Evolutionary conservation across 2,329 filamentous ascomycete species (phyloP).

Genomic region (Colletotrichum sublineola): DNA sequence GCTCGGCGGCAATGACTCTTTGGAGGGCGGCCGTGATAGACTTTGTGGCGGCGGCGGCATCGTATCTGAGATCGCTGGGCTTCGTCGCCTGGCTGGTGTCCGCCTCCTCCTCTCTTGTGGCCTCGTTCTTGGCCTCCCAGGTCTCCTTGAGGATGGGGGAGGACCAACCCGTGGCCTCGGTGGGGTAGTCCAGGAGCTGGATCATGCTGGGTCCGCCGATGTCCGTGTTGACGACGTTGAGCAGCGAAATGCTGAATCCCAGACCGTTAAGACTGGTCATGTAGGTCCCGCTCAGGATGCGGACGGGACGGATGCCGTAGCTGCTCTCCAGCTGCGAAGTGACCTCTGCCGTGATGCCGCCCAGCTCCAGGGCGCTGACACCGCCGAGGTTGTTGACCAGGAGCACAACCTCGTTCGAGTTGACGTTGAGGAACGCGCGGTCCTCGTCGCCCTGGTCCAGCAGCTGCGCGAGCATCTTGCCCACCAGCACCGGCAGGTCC

Average conservation of each 20-base stretch:
- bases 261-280: conserved; percentile 85
- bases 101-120: conserved; percentile 58
- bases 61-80: conserved; percentile 65
- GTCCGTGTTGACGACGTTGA: conserved; percentile 73
- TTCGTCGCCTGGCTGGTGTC: conserved; percentile 52
- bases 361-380: conserved; percentile 78
- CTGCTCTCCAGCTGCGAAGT: conserved; percentile 69
- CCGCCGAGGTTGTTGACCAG: conserved; percentile 83
- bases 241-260: conserved; percentile 79
- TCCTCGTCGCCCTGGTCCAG: conserved; percentile 76
- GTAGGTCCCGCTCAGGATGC: conserved; percentile 77
- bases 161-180: conserved; percentile 78
- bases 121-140: conserved; percentile 70
- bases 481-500: conserved; percentile 67
- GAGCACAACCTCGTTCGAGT: conserved; percentile 74
- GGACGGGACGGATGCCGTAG: conserved; percentile 72
- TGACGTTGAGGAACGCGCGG: conserved; percentile 76
- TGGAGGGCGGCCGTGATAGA: conserved; percentile 71
- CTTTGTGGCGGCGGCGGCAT: conserved; percentile 63
- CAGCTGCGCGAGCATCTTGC: conserved; percentile 77
- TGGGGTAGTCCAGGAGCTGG: conserved; percentile 77
- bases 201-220: conserved; percentile 73
- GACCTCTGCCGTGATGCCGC: conserved; percentile 78
- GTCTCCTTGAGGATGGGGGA: conserved; percentile 72
- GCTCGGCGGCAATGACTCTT: conserved; percentile 74